A percentile compares a stretch with the other conserved stretches of the same genome.
Conservation (phyloP, 2,329 filamentous ascomycete species). For the Talaromyces sp. region DNA sequence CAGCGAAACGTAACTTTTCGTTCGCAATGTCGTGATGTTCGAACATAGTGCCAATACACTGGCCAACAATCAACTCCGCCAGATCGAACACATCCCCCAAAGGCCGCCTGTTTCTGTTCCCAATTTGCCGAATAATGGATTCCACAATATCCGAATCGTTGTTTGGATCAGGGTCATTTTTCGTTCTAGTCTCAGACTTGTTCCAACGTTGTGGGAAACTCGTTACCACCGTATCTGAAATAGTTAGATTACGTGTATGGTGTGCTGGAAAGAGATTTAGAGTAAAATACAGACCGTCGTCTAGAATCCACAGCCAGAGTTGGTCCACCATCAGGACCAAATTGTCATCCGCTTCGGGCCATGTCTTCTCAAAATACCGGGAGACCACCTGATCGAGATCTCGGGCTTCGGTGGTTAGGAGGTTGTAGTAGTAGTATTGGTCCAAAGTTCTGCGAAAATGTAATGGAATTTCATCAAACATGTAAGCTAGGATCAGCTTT, state of each 20-base stretch:
- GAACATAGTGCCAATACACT: not conserved
- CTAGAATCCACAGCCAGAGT: not conserved
- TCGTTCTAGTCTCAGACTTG: not conserved
- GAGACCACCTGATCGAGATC: not conserved
- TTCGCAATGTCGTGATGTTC: not conserved
- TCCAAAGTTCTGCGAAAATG: not conserved
- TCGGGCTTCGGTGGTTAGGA: not conserved
- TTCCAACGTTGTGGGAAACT: not conserved
- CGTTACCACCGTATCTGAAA: not conserved
- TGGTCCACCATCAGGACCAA: not conserved
- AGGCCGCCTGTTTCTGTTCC: slow-evolving; percentile 1
- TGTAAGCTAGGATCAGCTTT: not conserved
- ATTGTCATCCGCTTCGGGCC: not conserved
- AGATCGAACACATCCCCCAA: not conserved
- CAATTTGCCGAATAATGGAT: slow-evolving; percentile 11
- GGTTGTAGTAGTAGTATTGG: not conserved
- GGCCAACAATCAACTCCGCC: not conserved
- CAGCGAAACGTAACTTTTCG: not conserved
- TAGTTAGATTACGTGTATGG: not conserved
- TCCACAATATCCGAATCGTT: slow-evolving; percentile 13
- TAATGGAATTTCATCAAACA: not conserved
- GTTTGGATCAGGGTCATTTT: slow-evolving; percentile 2
- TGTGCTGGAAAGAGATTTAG: not conserved
- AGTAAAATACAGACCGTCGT: not conserved
- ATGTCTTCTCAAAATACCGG: not conserved